phyloP scores from a whole-genome alignment of 345 rosid genomes.

The Syzygium aqueum region DNA sequence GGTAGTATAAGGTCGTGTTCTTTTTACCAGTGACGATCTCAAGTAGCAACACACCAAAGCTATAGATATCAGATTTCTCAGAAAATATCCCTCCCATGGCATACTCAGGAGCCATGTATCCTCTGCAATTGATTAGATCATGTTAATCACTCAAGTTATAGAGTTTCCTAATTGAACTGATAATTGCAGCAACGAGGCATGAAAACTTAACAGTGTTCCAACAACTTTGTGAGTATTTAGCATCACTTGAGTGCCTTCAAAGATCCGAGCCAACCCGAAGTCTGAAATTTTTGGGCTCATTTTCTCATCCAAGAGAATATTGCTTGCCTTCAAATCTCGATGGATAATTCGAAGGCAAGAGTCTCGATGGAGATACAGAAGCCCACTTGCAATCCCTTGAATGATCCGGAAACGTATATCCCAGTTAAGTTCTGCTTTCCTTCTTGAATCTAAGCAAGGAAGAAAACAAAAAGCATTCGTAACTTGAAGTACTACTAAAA shows the following conservation, averaged over 20 bases:
- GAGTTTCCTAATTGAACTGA: background rate
- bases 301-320: too few species aligned
- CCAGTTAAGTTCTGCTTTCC: slow-evolving; percentile 13
- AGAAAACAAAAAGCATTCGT: too few species aligned
- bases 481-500: too few species aligned
- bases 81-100: background rate
- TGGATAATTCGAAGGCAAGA: too few species aligned
- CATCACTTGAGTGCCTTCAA: background rate
- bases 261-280: too few species aligned
- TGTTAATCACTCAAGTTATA: background rate
- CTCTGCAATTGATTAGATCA: background rate
- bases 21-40: slow-evolving; percentile 11
- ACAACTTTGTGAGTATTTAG: slow-evolving; percentile 12
- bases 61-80: background rate
- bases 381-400: background rate
- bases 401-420: slow-evolving; percentile 11
- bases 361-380: too few species aligned
- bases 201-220: slow-evolving; percentile 11
- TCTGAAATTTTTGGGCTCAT: background rate
- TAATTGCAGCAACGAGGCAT: background rate
- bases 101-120: slow-evolving; percentile 13
- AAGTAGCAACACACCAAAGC: slow-evolving; percentile 9
- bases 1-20: background rate
- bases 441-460: slow-evolving; percentile 5
- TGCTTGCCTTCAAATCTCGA: background rate